phyloP scores from a whole-genome alignment of 805 yeast genomes.

The Zygosaccharomyces bisporus region DNA sequence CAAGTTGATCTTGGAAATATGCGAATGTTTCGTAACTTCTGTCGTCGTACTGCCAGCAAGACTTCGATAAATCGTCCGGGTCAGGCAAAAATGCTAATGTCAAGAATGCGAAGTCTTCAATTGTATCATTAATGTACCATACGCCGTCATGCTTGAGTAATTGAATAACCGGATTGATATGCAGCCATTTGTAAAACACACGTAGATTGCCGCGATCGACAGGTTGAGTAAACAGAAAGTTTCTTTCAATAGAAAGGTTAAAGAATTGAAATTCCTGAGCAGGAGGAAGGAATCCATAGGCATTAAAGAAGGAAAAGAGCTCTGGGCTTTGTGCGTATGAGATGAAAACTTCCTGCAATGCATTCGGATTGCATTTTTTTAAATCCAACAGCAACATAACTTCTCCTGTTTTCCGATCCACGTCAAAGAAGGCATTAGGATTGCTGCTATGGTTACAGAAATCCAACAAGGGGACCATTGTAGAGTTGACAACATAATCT shows the following conservation, averaged over 20 bases:
- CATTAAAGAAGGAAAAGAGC: constrained; percentile 37
- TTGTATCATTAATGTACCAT: constrained; percentile 21
- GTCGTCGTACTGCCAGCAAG: constrained; percentile 17
- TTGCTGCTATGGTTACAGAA: constrained; percentile 58
- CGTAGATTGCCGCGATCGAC: constrained; percentile 18
- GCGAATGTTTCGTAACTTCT: constrained; percentile 13
- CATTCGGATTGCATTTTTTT: constrained; percentile 9
- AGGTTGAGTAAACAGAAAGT: constrained; percentile 9
- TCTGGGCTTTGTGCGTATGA: constrained; percentile 46
- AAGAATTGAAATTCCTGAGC: constrained; percentile 16
- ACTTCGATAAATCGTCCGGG: constrained; percentile 1
- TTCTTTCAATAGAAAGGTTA: constrained; percentile 23
- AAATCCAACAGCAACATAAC: constrained; percentile 39
- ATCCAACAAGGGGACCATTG: constrained; percentile 64
- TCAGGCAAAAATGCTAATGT: constrained; percentile 20
- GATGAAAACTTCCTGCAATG: constrained; percentile 41
- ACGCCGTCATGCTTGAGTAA: constrained; percentile 32
- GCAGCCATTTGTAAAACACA: constrained; percentile 36
- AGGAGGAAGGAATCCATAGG: constrained; percentile 48
- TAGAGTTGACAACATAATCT: constrained; percentile 47
- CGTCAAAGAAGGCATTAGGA: constrained; percentile 57
- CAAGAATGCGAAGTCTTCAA: constrained; percentile 14
- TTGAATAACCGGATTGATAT: constrained; percentile 41
- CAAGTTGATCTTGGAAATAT: constrained; percentile 5
- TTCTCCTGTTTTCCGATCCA: constrained; percentile 45